These are phyloP conservation scores for Gnaphalium uliginosum DNA, from an alignment of 129 eudicot species.

Conservation along the genomic window DNA sequence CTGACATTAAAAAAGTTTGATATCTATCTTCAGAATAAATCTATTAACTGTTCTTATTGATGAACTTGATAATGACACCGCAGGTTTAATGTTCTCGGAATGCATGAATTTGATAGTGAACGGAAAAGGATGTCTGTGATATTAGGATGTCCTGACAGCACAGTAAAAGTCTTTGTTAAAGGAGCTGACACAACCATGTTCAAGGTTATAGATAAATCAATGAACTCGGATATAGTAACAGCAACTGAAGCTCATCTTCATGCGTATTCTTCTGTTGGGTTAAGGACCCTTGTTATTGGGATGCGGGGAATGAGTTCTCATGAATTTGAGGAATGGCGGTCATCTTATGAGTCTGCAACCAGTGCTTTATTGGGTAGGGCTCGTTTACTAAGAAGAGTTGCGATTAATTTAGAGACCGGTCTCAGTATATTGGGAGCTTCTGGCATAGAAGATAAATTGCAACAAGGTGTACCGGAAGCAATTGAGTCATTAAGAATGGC, in stretches of 20 bases:
- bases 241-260: conserved; percentile 73
- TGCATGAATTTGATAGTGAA: conserved; percentile 44
- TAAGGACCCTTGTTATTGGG: conserved; percentile 88
- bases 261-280: conserved; percentile 69
- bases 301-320: conserved; percentile 59
- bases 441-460: conserved; percentile 89
- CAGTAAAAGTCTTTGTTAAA: conserved; percentile 39
- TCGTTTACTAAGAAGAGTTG: conserved; percentile 72
- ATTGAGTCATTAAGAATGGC: conserved; percentile 80
- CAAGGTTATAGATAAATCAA: conserved; percentile 37
- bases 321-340: conserved; percentile 82
- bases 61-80: conserved; percentile 20
- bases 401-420: conserved; percentile 58
- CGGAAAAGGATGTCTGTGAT: conserved; percentile 43
- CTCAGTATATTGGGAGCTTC: conserved; percentile 78
- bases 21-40: no score
- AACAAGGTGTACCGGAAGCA: conserved; percentile 92
- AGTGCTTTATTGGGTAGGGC: conserved; percentile 84
- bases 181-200: conserved; percentile 46
- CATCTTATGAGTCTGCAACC: conserved; percentile 84
- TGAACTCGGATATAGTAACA: conserved; percentile 38
- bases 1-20: background rate
- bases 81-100: conserved; percentile 53
- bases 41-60: background rate
- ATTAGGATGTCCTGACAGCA: conserved; percentile 35